Evolutionary conservation across 495 filamentous ascomycete genomes (phyloP), one percentile per base, ranked within the genome.

Genomic region (Margaritispora aquatica): DNA sequence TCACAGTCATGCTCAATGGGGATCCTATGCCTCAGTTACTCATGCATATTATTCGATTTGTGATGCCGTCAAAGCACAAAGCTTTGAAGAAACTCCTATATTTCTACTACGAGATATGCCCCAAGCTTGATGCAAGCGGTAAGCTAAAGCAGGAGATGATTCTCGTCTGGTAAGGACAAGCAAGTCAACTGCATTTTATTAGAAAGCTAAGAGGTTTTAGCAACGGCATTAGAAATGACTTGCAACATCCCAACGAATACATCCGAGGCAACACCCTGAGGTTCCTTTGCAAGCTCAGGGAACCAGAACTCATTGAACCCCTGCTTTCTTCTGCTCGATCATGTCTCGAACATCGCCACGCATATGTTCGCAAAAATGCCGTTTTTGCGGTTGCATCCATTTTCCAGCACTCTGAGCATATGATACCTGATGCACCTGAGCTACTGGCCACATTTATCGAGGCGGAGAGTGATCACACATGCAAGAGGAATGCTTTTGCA

Each of bases 91-190:
- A 97, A 76, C 77, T 99, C 44, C 82, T 99, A 17, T 99, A 99
- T 75, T 93, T 97, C 73, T 99, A 97, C 77, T 96, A 97, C 73
- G 95, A 99, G 75, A 93, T 97, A 67, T 97, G 94, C 72, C 95
- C 95, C 24, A 99, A 99, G 72, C 86, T 86, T 44, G 95, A 97
- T 73, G 77, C 85, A 23, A 84, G 75, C 62, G 95, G 95, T 67
- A 97, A 97, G 79, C 76, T 97, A 55, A 96, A 96, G 81, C 94
- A 97, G 74, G 95, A 99, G 80, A 96, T 96, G 88, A 97, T 99
- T 72, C 79, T 99, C 68, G 95, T 99, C 64, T 97, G 95, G 94
- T 97, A 82, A 38, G 26, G 8, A 47, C 34, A 26, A 48, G 27
- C 34, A 20, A 31, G 36, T 15, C 10, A 3, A 44, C 38, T 44